Evolutionary conservation across 306 rosid species (phyloP), one percentile per base, ranked within the genome.

Genomic region (Heteromeles arbutifolia): DNA sequence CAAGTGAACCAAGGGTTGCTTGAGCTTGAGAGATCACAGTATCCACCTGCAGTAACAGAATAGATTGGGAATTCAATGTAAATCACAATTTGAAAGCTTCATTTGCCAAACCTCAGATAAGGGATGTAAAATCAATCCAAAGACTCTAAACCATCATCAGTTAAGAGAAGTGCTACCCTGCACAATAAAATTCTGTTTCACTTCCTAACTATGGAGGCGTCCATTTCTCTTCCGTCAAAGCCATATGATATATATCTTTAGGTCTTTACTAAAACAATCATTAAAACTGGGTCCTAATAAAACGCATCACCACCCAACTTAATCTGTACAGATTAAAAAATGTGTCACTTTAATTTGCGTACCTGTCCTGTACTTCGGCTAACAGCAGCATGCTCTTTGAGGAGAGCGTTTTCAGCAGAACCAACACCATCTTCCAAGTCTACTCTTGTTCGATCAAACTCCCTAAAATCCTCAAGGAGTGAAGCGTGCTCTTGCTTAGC

Each of bases 351-450:
- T 41, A 62, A 34, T 75, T 54, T 22, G 74, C 82, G 64, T 62
- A 96, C 99, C 93, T 96, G 98, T 75, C 97, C 99, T 67, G 98
- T 92, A 80, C 15, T 90, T 82, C 96, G 90, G 87, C 96, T 89
- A 74, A 96, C 87, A 72, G 99, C 76, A 58, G 89, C 91, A 58
- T 79, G 91, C 82, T 96, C 99, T 83, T 81, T 96, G 61, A 96
- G 85, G 70, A 96, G 96, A 41, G 90, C 77, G 75, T 88, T 92
- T 77, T 90, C 93, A 9, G 84, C 79, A 65, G 92, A 85, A 58
- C 79, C 97, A 45, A 57, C 82, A 72, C 92, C 97, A 22, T 82
- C 92, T 89, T 96, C 99, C 84, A 96, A 82, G 77, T 96, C 99
- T 76, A 90, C 84, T 83, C 94, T 86, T 78, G 99, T 77, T 26